Evolutionary conservation across 129 eudicot species (phyloP).

Genomic region (Tanacetum coccineum): DNA sequence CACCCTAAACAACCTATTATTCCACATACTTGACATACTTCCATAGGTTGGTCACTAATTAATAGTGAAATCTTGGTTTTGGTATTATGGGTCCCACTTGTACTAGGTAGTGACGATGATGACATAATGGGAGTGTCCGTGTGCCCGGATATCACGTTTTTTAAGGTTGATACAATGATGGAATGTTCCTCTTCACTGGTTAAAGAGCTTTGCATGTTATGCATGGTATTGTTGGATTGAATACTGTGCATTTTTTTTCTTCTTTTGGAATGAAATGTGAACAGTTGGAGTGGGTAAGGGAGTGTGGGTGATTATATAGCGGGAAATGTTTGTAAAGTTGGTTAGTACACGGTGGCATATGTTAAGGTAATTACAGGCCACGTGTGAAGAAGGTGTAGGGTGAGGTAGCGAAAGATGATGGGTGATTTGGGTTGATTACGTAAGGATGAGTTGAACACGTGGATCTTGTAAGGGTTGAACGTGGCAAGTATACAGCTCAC

Average conservation of each 20-base stretch:
- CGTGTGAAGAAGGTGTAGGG: conserved; percentile 18
- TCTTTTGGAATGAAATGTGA: background rate
- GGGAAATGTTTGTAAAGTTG: conserved; percentile 4
- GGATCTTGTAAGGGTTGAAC: background rate
- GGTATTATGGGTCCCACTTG: background rate
- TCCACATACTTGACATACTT: conserved; percentile 17
- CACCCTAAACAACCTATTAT: conserved; percentile 32
- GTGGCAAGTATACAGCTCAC: conserved; percentile 21
- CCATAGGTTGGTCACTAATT: conserved; percentile 16
- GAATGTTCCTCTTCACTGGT: conserved; percentile 26
- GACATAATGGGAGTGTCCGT: background rate
- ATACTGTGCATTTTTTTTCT: background rate
- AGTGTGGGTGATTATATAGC: conserved; percentile 15
- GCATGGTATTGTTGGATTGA: background rate
- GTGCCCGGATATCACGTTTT: conserved; percentile 18
- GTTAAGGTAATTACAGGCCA: conserved; percentile 7
- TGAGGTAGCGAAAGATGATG: background rate
- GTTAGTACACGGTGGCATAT: conserved; percentile 31
- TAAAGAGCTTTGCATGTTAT: background rate
- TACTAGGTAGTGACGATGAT: background rate
- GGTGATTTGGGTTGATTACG: conserved; percentile 29
- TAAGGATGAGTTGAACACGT: background rate
- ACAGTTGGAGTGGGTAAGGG: conserved; percentile 18
- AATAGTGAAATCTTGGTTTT: background rate
- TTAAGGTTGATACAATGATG: conserved; percentile 24